Base-by-base conservation (phyloP, 768 basidiomycete species). In the Boletus tylopilopsis region DNA sequence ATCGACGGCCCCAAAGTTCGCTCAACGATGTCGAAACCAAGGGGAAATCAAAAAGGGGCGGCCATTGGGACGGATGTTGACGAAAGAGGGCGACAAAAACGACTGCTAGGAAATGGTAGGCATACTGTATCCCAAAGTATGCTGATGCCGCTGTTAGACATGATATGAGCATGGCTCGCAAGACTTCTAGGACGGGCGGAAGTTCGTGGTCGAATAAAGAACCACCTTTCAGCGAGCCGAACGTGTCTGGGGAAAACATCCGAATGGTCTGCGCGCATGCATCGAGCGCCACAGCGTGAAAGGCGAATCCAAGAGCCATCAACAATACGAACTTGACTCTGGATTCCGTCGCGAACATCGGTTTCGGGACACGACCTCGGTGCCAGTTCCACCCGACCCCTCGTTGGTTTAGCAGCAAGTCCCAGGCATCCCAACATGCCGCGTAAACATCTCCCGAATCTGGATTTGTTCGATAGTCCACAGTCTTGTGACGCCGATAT, bases 1-100 rank as follows among this genome's bases (percentile, higher is more conserved):
- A 87, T 23, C 80, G 71, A 40, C 54, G 63, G 0, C 76, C 70
- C 86, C 86, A 88, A 44, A 84, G 78, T 6, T 85, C 76, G 37
- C 71, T 68, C 40, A 87, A 58, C 10, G 82, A 85, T 3, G 77
- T 78, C 9, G 80, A 63, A 18, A 59, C 42, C 76, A 78, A 87
- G 2, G 85, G 86, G 9, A 67, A 35, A 43, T 77, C 64, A 64
- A 85, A 85, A 4, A 80, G 47, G 0, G 81, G 84, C 0, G 84
- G 85, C 81, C 83, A 86, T 43, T 80, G 71, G 1, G 68, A 67
- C 0, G 76, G 75, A 29, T 67, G 56, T 55, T 83, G 80, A 4
- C 61, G 57, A 25, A 84, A 71, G 27, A 80, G 19, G 44, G 70
- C 40, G 27, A 85, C 61, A 19, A 71, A 75, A 37, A 79, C 47